Base-by-base conservation (phyloP, 495 filamentous ascomycete genomes). In the Immersiella caudata region DNA sequence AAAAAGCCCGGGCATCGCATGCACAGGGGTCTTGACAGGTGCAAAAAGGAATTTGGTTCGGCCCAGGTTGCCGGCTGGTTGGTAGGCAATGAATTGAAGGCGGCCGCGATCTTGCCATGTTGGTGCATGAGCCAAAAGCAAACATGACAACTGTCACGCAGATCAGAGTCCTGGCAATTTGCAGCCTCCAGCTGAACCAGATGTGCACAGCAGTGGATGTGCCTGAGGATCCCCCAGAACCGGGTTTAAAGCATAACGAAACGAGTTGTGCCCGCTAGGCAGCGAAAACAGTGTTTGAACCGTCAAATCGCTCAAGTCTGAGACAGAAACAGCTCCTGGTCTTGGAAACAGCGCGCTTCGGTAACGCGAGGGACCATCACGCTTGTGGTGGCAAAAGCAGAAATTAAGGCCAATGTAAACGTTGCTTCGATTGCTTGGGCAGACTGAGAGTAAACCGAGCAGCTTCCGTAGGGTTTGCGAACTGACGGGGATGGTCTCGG, bases 191-290 rank as follows among this genome's bases (percentile, higher is more conserved):
- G 11, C 16, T 46, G 40, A 46, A 46, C 40, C 40, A 46, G 40
- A 14, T 14, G 11, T 12, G 40, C 40, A 46, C 5, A 5, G 9
- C 2, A 12, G 16, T 18, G 40, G 40, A 46, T 46, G 40, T 46
- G 40, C 40, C 40, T 46, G 40, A 46, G 40, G 40, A 46, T 46
- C 40, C 40, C 40, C 40, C 40, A 46, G 40, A 46, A 46, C 40
- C 5, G 16, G 40, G 5, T 2, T 46, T 12, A 46, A 18, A 2
- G 40, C 29, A 33, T 33, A 33, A 46, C 40, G 40, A 46, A 46
- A 46, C 40, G 14, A 46, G 16, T 12, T 46, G 40, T 46, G 40
- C 40, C 40, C 40, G 40, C 40, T 18, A 46, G 40, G 40, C 40
- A 46, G 40, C 40, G 40, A 46, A 18, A 46, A 46, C 16, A 46